Evolutionary conservation across 352 stramenopile genomes (phyloP).

Genomic region (Phytophthora idaei): DNA sequence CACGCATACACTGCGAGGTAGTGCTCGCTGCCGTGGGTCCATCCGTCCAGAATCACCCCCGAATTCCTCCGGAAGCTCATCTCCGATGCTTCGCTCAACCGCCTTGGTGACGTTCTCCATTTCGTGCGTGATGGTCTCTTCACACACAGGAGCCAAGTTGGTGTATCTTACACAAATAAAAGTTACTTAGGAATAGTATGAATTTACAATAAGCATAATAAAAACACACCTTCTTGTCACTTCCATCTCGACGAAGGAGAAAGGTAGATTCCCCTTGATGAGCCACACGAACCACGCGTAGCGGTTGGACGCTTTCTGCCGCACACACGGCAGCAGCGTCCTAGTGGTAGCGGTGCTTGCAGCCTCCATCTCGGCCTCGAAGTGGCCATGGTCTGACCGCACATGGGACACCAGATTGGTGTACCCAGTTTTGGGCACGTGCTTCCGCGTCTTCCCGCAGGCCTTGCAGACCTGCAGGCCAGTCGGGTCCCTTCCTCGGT

Average conservation of each 20-base stretch:
- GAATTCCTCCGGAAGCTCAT: background rate
- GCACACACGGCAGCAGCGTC: background rate
- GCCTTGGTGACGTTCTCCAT: background rate
- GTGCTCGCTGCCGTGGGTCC: background rate
- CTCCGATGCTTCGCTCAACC: background rate
- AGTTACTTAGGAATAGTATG: background rate
- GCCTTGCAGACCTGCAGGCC: background rate
- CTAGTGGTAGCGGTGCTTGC: background rate
- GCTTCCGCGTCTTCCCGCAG: background rate
- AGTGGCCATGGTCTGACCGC: background rate
- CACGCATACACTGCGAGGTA: background rate
- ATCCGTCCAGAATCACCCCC: too few species aligned
- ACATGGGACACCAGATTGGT: background rate
- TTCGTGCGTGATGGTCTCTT: background rate
- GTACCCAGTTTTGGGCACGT: background rate
- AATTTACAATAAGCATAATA: background rate
- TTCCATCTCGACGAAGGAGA: background rate
- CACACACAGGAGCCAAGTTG: background rate
- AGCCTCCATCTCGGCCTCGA: background rate
- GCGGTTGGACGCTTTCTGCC: background rate
- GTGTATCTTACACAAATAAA: background rate
- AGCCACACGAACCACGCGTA: background rate
- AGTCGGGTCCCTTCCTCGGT: background rate
- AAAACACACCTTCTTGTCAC: background rate
- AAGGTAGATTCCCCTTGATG: background rate